These are phyloP conservation scores for Dacryopinax spathularia DNA, from an alignment of 768 basidiomycete species.

Conservation along the genomic window DNA sequence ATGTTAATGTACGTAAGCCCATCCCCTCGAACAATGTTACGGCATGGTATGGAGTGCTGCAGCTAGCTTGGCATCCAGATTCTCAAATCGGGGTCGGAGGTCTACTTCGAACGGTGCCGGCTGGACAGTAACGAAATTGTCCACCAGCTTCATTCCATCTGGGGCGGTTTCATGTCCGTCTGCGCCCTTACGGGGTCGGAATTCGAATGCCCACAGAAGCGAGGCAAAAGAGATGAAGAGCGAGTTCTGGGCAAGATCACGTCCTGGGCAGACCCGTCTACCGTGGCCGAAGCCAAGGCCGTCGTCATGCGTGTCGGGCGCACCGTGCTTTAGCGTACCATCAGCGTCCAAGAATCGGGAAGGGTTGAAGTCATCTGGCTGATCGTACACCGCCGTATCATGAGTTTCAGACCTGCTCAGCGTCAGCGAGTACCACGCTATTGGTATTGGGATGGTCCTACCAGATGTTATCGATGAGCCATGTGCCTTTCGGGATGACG, in stretches of 20 bases:
- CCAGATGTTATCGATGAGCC: constrained; percentile 7
- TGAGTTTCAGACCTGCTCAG: not conserved
- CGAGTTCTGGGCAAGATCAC: constrained; percentile 4
- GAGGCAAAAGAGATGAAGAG: constrained; percentile 4
- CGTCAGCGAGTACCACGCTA: not conserved
- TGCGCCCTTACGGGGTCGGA: not conserved
- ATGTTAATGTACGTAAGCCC: no score
- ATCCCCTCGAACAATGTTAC: no score
- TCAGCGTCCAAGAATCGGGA: not conserved
- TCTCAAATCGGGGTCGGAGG: not conserved
- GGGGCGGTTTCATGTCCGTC: not conserved
- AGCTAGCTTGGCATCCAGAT: not conserved
- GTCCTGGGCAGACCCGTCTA: constrained; percentile 6
- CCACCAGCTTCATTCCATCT: not conserved
- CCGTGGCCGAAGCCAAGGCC: constrained; percentile 7
- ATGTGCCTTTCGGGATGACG: constrained; percentile 2
- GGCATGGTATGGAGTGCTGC: no score
- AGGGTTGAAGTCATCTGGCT: constrained; percentile 2
- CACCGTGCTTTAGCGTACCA: not conserved
- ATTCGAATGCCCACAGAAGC: constrained; percentile 9
- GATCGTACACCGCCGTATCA: not conserved
- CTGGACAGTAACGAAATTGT: not conserved
- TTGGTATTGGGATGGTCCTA: constrained; percentile 3
- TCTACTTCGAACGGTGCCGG: not conserved
- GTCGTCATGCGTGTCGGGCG: not conserved